phyloP scores from a whole-genome alignment of 768 basidiomycete species.

The Mycena chlorophos region DNA sequence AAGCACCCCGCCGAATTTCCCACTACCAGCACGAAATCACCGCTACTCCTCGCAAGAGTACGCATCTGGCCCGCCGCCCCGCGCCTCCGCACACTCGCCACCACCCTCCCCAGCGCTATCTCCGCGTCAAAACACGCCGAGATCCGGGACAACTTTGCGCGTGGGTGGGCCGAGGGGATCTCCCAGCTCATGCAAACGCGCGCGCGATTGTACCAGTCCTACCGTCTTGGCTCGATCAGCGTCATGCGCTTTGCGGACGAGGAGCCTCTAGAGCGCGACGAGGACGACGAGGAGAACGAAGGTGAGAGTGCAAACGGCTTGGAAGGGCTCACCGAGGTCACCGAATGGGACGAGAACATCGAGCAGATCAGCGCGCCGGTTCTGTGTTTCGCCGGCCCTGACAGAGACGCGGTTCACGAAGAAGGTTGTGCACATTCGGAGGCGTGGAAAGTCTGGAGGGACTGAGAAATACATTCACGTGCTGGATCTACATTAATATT shows the following conservation, averaged over 20 bases:
- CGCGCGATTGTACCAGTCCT: conserved; percentile 46
- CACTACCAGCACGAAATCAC: conserved; percentile 1
- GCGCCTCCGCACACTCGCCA: conserved; percentile 47
- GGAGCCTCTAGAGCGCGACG: conserved; percentile 17
- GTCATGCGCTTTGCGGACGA: conserved; percentile 42
- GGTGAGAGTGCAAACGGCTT: too few species aligned
- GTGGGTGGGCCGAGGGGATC: conserved; percentile 65
- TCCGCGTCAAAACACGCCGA: conserved; percentile 36
- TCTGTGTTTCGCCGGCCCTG: conserved; percentile 42
- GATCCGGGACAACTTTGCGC: conserved; percentile 54
- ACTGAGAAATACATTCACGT: conserved; percentile 17
- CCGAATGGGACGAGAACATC: conserved; percentile 26
- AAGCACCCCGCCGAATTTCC: conserved; percentile 12
- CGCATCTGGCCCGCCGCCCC: conserved; percentile 61
- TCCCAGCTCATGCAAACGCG: conserved; percentile 51
- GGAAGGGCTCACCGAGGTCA: conserved; percentile 39
- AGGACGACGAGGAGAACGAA: conserved; percentile 30
- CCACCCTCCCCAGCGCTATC: conserved; percentile 36
- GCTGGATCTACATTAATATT: neutral
- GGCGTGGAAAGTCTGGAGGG: conserved; percentile 36
- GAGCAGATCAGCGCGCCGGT: conserved; percentile 29
- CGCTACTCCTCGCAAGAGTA: conserved; percentile 35
- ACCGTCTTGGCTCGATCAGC: conserved; percentile 41
- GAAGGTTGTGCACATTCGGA: conserved; percentile 43
- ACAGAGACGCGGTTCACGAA: conserved; percentile 31